A percentile compares a stretch with the other conserved stretches of the same genome.
These are phyloP conservation scores for Chimonanthus praecox DNA, from an alignment of 164 flowering plant species.

Conservation along the genomic window DNA sequence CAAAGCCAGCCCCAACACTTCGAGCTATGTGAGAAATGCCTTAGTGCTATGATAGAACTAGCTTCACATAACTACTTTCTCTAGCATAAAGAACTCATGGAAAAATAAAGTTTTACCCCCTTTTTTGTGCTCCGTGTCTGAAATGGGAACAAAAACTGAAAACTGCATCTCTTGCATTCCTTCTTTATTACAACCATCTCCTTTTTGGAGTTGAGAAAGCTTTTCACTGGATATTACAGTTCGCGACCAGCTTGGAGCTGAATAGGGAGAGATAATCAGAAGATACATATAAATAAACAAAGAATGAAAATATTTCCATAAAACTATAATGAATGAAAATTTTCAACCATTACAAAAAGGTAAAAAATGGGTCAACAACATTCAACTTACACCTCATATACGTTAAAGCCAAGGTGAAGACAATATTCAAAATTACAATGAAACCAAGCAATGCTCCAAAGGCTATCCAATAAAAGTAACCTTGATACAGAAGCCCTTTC, in stretches of 20 bases:
- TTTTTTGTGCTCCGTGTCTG: neutral
- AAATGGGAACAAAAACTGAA: conserved; percentile 1
- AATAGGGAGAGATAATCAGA: neutral
- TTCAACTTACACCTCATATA: conserved; percentile 33
- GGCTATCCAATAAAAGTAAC: conserved; percentile 48
- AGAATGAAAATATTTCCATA: neutral
- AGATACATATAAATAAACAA: neutral
- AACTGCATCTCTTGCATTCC: neutral
- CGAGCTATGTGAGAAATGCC: too few relatives aligned
- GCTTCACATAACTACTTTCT: too few relatives aligned
- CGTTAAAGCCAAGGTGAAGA: conserved; percentile 38
- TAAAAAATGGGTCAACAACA: neutral
- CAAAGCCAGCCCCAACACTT: too few relatives aligned
- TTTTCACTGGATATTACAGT: conserved; percentile 36
- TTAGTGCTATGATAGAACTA: neutral
- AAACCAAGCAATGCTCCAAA: conserved; percentile 44
- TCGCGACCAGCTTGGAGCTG: conserved; percentile 30
- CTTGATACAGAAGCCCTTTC: conserved; percentile 30
- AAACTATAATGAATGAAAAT: neutral
- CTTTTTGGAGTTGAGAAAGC: conserved; percentile 23
- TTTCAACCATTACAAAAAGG: neutral
- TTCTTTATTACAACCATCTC: conserved; percentile 6
- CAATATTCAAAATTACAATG: conserved; percentile 33
- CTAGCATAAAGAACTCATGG: neutral
- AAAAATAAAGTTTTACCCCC: neutral